phyloP scores from a whole-genome alignment of 2,329 filamentous ascomycete genomes.

The Tolypocladium endophyticum region DNA sequence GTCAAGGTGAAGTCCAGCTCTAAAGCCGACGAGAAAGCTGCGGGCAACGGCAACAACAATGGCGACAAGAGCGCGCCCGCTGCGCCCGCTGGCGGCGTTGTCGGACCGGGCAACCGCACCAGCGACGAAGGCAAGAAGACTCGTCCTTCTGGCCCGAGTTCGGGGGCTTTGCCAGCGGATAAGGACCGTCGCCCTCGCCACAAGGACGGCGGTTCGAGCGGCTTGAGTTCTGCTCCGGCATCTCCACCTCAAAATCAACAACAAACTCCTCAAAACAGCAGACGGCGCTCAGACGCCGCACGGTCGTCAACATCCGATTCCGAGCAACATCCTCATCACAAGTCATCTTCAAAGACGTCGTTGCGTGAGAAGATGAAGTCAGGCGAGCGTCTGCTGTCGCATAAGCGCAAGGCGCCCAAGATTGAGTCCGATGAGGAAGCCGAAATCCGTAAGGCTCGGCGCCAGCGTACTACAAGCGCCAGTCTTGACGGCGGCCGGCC shows the following conservation, averaged over 20 bases:
- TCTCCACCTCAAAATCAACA: slow-evolving; percentile 34
- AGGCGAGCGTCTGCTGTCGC: slow-evolving; percentile 33
- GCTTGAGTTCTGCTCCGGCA: slow-evolving; percentile 47
- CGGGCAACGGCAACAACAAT: slow-evolving; percentile 24
- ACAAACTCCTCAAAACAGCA: slow-evolving; percentile 18
- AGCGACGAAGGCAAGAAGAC: slow-evolving; percentile 36
- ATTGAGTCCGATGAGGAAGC: slow-evolving; percentile 48
- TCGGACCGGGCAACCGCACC: slow-evolving; percentile 21
- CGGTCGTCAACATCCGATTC: slow-evolving; percentile 45
- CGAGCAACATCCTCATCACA: slow-evolving; percentile 37
- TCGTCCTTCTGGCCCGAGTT: slow-evolving; percentile 23
- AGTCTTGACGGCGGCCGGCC: slow-evolving; percentile 23
- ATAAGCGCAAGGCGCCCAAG: slow-evolving; percentile 44
- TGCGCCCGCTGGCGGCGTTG: slow-evolving; percentile 10
- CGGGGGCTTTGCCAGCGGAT: slow-evolving; percentile 17
- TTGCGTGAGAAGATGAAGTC: slow-evolving; percentile 37
- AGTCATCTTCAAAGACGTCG: slow-evolving; percentile 30
- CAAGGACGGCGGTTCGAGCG: slow-evolving; percentile 42
- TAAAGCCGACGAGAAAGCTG: background rate
- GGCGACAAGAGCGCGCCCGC: slow-evolving; percentile 19
- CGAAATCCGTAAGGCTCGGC: slow-evolving; percentile 42
- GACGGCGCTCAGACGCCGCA: slow-evolving; percentile 25
- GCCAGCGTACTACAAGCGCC: slow-evolving; percentile 38
- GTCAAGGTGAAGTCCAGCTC: slow-evolving; percentile 17
- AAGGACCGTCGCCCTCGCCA: slow-evolving; percentile 27